These are phyloP conservation scores for Lanmaoa rubissima DNA, from an alignment of 768 basidiomycete genomes.

Conservation along the genomic window DNA sequence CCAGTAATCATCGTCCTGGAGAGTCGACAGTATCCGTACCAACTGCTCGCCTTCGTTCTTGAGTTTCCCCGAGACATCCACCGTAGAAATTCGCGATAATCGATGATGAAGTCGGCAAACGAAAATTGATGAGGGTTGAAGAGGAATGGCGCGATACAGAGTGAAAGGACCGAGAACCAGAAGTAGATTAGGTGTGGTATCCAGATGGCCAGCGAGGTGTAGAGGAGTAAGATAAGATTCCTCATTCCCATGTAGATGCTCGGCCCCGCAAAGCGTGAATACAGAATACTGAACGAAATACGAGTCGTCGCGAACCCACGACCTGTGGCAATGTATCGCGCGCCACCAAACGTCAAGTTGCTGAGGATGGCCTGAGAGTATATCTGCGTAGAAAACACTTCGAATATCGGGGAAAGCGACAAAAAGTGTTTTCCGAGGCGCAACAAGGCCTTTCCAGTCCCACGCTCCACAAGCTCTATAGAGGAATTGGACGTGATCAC, in stretches of 20 bases:
- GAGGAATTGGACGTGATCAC: slow-evolving; percentile 2
- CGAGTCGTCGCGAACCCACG: slow-evolving; percentile 98
- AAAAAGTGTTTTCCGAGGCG: slow-evolving; percentile 96
- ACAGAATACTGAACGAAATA: slow-evolving; percentile 93
- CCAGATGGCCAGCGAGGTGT: slow-evolving; percentile 89
- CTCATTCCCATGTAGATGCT: slow-evolving; percentile 99
- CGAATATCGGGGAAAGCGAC: slow-evolving; percentile 95
- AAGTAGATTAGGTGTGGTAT: slow-evolving; percentile 96
- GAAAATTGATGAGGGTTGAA: slow-evolving; percentile 99
- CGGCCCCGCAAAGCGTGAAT: slow-evolving; percentile 98
- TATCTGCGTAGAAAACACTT: slow-evolving; percentile 98
- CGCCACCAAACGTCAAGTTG: slow-evolving; percentile 97
- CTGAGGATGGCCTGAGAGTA: slow-evolving; percentile 96
- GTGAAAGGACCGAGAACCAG: slow-evolving; percentile 94
- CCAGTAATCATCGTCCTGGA: slow-evolving; percentile 98
- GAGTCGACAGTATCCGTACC: slow-evolving; percentile 99
- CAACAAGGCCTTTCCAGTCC: slow-evolving; percentile 90
- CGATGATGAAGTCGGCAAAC: slow-evolving; percentile 94
- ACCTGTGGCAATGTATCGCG: slow-evolving; percentile 98
- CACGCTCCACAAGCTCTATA: slow-evolving; percentile 91
- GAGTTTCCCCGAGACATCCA: slow-evolving; percentile 99
- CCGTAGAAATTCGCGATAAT: slow-evolving; percentile 96
- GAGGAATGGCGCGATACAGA: slow-evolving; percentile 95
- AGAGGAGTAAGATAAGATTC: slow-evolving; percentile 85
- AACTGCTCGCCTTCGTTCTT: slow-evolving; percentile 92